Percentiles rank a stretch among this genome's conserved stretches.
phyloP scores from a whole-genome alignment of 1,284 basidiomycete species.

The Leccinum griseonigrum region DNA sequence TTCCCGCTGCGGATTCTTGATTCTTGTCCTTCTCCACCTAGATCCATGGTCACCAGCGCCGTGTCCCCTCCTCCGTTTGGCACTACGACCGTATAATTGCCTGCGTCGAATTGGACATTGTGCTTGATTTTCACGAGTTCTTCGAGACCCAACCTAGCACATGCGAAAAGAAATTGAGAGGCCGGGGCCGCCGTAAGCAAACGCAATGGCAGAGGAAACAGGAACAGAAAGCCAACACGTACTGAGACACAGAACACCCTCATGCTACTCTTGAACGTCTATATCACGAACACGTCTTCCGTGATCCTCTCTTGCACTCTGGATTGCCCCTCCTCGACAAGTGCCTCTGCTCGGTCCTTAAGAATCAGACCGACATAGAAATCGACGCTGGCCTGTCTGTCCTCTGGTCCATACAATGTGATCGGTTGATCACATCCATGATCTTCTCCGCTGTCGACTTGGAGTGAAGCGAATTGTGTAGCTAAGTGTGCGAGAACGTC shows the following conservation, averaged over 20 bases:
- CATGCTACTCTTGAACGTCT: slow-evolving; percentile 92
- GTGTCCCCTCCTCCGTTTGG: slow-evolving; percentile 35
- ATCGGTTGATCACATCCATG: slow-evolving; percentile 84
- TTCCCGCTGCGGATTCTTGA: slow-evolving; percentile 72
- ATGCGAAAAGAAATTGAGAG: not conserved
- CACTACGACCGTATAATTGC: slow-evolving; percentile 83
- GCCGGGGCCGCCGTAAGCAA: slow-evolving; percentile 1
- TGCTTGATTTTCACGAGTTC: slow-evolving; percentile 92
- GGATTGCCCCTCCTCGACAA: slow-evolving; percentile 14
- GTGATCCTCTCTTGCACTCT: slow-evolving; percentile 39
- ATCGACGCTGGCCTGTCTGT: slow-evolving; percentile 94
- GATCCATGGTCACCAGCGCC: slow-evolving; percentile 70
- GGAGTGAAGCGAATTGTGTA: slow-evolving; percentile 87
- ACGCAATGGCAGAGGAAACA: not conserved
- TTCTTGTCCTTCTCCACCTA: slow-evolving; percentile 94
- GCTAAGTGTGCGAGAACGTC: slow-evolving; percentile 68
- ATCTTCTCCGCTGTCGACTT: slow-evolving; percentile 88
- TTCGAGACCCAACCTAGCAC: slow-evolving; percentile 82
- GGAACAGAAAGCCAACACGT: slow-evolving; percentile 33
- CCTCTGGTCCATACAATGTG: slow-evolving; percentile 96
- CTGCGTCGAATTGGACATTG: slow-evolving; percentile 87
- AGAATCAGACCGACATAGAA: slow-evolving; percentile 96
- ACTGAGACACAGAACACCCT: slow-evolving; percentile 95
- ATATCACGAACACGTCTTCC: slow-evolving; percentile 94
- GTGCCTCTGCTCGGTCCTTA: slow-evolving; percentile 63